Percentiles rank a stretch among this genome's conserved stretches.
phyloP scores from a whole-genome alignment of 345 rosid genomes.

The Eucalyptus regnans region DNA sequence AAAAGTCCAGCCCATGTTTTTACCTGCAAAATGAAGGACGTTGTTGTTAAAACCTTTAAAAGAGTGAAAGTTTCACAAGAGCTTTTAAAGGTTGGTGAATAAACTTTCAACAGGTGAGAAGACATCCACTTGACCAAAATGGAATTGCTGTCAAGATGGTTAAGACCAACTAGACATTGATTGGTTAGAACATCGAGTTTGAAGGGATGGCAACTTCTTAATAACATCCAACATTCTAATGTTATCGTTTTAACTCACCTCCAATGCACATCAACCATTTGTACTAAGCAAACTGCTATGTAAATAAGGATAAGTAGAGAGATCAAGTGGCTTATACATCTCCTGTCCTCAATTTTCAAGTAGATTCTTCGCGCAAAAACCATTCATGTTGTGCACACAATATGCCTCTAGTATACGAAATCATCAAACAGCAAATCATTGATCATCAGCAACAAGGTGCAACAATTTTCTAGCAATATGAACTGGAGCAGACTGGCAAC shows the following conservation, averaged over 20 bases:
- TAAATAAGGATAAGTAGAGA: not conserved
- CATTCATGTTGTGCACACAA: not conserved
- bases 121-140: not conserved
- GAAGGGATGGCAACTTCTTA: not conserved
- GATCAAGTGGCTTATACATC: not conserved
- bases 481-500: not conserved
- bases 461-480: not conserved
- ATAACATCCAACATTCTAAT: not conserved
- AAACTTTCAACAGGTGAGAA: not conserved
- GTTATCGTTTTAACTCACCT: not conserved
- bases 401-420: not conserved
- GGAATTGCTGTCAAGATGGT: not conserved
- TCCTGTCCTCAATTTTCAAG: not conserved
- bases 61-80: not conserved
- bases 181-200: not conserved
- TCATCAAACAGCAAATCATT: not conserved
- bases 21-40: slow-evolving; percentile 29
- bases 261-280: not conserved
- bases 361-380: not conserved
- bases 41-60: not conserved
- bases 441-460: not conserved
- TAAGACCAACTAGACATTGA: not conserved
- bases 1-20: slow-evolving; percentile 85
- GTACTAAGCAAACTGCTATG: not conserved
- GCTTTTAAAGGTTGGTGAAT: not conserved